Conservation (phyloP, 2,329 filamentous ascomycete species). For the Thermoascus crustaceus region DNA sequence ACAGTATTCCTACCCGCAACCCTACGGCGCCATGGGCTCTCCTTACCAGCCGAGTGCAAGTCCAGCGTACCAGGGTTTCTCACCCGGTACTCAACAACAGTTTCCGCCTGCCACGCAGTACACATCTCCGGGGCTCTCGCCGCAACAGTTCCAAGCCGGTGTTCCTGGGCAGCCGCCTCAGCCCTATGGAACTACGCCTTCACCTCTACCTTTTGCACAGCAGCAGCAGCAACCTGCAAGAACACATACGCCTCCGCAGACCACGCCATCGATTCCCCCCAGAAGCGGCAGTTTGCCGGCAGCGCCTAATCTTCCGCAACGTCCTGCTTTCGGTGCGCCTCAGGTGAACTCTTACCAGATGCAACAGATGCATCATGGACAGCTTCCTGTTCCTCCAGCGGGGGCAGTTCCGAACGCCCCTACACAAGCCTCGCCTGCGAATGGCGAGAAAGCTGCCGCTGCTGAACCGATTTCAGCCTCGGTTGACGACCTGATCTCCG, state of each 20-base stretch:
- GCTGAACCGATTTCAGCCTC: constrained; percentile 31
- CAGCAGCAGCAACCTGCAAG: constrained; percentile 36
- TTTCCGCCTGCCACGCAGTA: constrained; percentile 25
- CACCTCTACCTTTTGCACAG: constrained; percentile 32
- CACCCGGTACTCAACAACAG: constrained; percentile 29
- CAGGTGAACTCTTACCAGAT: constrained; percentile 46
- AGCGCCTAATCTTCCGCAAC: constrained; percentile 51
- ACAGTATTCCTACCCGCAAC: constrained; percentile 32
- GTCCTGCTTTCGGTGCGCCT: constrained; percentile 50
- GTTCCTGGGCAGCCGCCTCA: constrained; percentile 21
- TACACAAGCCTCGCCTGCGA: constrained; percentile 17
- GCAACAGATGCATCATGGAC: constrained; percentile 50
- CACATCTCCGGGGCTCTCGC: constrained; percentile 23
- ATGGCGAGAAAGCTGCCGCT: constrained; percentile 20
- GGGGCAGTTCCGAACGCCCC: constrained; percentile 16
- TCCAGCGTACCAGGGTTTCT: constrained; percentile 28
- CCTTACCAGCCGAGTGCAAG: constrained; percentile 37
- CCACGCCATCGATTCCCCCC: constrained; percentile 31
- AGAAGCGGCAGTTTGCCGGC: constrained; percentile 48
- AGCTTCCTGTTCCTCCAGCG: constrained; percentile 30
- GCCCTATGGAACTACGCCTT: constrained; percentile 34
- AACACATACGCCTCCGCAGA: constrained; percentile 37
- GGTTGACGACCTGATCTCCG: constrained; percentile 45
- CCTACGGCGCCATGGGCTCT: constrained; percentile 33
- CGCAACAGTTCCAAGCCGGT: constrained; percentile 21